Base-by-base conservation (phyloP, 331 rosid species). In the Dryas integrifolia region DNA sequence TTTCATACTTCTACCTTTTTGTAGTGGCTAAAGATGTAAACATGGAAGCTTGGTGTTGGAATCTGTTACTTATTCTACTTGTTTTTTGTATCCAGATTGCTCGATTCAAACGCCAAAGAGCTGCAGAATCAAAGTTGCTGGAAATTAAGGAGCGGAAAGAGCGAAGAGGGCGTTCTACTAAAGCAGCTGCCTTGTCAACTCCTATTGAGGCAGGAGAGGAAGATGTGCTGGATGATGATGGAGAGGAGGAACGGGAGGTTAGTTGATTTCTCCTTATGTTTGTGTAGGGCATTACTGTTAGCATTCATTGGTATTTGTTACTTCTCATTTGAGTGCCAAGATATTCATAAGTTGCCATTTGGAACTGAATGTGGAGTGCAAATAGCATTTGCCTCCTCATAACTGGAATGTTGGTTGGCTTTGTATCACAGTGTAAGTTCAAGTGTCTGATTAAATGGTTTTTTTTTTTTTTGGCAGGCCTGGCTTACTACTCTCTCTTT, bases 241-340 rank as follows among this genome's bases (percentile, higher is more conserved):
- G 96, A 39, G 99, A 92, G 79, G 99, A 95, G 81, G 97, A 95
- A 80, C 85, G 97, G 43, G 93, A 95, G 99, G 97, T 95, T 75
- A 58, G 86, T 72, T 30, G 53, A 55, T 74, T 76, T 73, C 79
- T 74, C 64, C 51, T 61, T 65, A 41, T 12, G 70, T 35, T n/a
- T 13, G 65, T 71, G 64, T 48, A 44, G 70, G 60, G 58, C 12
- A 61, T 24, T 64, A 69, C 65, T 65, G 58, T 60, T 57, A 30
- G 58, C 67, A 39, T 68, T 66, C 52, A 30, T 64, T 45, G 40
- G 9, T 58, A 4, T 39, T 39, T 21, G 4, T 15, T 13, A 12
- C 49, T 53, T 21, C 6, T 7, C 26, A 1, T 21, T 48, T 67
- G 13, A 49, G 16, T 35, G 47, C 7, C 9, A 30, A 5, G 5